Evolutionary conservation across 495 filamentous ascomycete species (phyloP).

Genomic region (Talaromyces ruber): DNA sequence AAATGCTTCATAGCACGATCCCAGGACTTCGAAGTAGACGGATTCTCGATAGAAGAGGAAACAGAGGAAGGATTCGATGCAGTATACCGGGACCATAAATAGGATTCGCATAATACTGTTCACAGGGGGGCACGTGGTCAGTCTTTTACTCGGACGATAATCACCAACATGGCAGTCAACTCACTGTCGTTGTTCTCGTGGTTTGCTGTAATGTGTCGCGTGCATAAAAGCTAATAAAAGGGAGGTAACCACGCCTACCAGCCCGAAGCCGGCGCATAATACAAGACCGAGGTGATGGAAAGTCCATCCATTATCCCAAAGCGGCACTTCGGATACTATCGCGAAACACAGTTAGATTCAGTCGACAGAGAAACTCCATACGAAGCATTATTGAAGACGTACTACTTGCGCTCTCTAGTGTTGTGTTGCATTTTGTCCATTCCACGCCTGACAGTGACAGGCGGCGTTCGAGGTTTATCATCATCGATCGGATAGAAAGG

Average conservation of each 20-base stretch:
- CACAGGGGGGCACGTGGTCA: background rate
- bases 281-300: constrained; percentile 42
- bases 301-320: constrained; percentile 40
- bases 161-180: constrained; percentile 11
- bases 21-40: constrained; percentile 61
- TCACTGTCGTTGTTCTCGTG: constrained; percentile 72
- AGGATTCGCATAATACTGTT: constrained; percentile 69
- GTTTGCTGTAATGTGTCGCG: constrained; percentile 75
- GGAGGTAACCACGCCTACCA: constrained; percentile 34
- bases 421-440: constrained; percentile 43
- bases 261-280: constrained; percentile 37
- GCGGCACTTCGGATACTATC: constrained; percentile 26
- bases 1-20: constrained; percentile 73
- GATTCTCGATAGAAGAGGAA: constrained; percentile 60
- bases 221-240: constrained; percentile 60
- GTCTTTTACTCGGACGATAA: constrained; percentile 9
- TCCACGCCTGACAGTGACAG: constrained; percentile 21
- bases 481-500: background rate
- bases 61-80: constrained; percentile 54
- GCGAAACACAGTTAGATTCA: constrained; percentile 16
- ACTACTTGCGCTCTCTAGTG: constrained; percentile 37
- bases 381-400: background rate
- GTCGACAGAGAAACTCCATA: background rate
- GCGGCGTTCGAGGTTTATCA: constrained; percentile 4
- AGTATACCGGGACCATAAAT: constrained; percentile 68